These are phyloP conservation scores for Stephania yunnanensis DNA, from an alignment of 164 flowering plant genomes.

Conservation along the genomic window DNA sequence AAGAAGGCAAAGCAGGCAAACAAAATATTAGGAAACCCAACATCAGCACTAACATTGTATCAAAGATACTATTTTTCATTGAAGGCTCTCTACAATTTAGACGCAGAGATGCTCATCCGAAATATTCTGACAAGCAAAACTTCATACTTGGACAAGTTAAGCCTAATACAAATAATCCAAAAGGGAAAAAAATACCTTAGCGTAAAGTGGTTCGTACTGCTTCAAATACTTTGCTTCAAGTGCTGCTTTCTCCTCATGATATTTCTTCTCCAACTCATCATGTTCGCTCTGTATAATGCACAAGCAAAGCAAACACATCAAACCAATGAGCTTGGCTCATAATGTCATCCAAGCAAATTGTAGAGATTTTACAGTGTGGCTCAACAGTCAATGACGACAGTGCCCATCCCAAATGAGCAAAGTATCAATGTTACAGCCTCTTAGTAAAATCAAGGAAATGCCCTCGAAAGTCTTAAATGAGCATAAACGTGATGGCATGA, in stretches of 20 bases:
- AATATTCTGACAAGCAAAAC: neutral
- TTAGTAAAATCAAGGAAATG: no score
- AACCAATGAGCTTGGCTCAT: neutral
- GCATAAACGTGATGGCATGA: no score
- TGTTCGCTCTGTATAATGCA: conserved; percentile 27
- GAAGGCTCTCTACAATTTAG: neutral
- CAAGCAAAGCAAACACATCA: neutral
- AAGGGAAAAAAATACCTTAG: conserved; percentile 22
- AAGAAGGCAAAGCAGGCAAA: conserved; percentile 27
- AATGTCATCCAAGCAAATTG: neutral
- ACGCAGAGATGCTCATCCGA: neutral
- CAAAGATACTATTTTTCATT: no score
- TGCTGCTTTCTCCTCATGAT: conserved; percentile 42
- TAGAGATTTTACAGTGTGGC: neutral
- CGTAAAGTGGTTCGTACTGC: conserved; percentile 36
- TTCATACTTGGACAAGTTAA: neutral
- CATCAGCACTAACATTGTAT: neutral
- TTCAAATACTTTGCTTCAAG: conserved; percentile 46
- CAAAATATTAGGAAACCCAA: neutral
- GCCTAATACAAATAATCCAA: neutral
- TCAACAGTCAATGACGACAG: no score
- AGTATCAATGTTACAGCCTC: no score
- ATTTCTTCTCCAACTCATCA: conserved; percentile 41
- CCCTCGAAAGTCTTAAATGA: no score
- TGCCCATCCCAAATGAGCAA: no score